A percentile compares a stretch with the other conserved stretches of the same genome.
Conservation (phyloP, 345 rosid genomes). For the Dovyalis caffra region DNA sequence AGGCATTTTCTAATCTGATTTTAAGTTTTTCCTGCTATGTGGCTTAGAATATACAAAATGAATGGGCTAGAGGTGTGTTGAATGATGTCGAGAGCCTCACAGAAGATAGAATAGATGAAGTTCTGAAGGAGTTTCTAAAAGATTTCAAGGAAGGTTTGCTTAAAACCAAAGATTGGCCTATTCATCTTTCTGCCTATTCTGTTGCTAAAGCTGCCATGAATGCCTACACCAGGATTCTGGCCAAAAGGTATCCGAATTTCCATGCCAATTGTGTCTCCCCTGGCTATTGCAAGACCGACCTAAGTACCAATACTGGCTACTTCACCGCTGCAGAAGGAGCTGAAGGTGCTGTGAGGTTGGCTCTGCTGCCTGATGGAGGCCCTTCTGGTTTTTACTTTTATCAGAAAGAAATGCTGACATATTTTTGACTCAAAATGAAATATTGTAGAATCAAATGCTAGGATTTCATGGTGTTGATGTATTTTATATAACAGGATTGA, state of each 20-base stretch:
- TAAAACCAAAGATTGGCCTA: slow-evolving; percentile 35
- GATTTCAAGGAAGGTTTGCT: slow-evolving; percentile 31
- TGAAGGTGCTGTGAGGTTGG: slow-evolving; percentile 24
- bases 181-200: slow-evolving; percentile 18
- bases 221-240: slow-evolving; percentile 40
- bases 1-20: too few relatives aligned
- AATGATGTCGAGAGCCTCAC: slow-evolving; percentile 24
- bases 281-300: slow-evolving; percentile 34
- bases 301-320: slow-evolving; percentile 25
- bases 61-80: slow-evolving; percentile 24
- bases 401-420: neutral
- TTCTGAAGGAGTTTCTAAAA: slow-evolving; percentile 17
- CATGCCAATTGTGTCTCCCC: slow-evolving; percentile 36
- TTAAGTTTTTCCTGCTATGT: neutral
- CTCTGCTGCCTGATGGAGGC: slow-evolving; percentile 31
- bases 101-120: slow-evolving; percentile 32
- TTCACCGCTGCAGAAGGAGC: slow-evolving; percentile 35
- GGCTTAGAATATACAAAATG: slow-evolving; percentile 22
- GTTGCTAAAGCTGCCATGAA: slow-evolving; percentile 35
- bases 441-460: too few relatives aligned
- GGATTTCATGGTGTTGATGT: too few relatives aligned
- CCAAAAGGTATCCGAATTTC: slow-evolving; percentile 27
- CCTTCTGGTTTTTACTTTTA: slow-evolving; percentile 39
- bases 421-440: neutral
- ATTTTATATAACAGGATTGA: too few relatives aligned